Evolutionary conservation across 768 basidiomycete genomes (phyloP), one percentile per base, ranked within the genome.

Genomic region (Amanita rubescens): DNA sequence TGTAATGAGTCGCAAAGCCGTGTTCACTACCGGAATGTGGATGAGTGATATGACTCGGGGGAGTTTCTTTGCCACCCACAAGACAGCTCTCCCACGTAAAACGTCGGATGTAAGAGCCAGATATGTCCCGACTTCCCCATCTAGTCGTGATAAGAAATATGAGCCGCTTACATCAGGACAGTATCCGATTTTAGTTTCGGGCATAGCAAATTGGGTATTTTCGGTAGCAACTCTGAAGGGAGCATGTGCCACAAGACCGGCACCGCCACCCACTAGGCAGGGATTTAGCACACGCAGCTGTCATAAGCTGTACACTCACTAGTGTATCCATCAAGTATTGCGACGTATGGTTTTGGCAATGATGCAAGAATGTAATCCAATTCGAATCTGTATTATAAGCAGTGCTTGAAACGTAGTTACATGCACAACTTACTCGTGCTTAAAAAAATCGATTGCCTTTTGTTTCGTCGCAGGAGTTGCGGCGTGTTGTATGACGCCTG

Each of bases 111-210:
- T 97, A 59, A 99, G 70, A 10, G 84, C 91, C 39, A 98, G 81
- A 72, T 95, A 99, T n/a, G 92, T 87, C 38, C 96, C 96, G 42
- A 98, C 63, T 59, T 92, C 76, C 10, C 96, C 96, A 63, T 99
- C 96, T 56, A 97, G 70, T 58, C 85, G 81, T 34, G 93, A 85
- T 47, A 99, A 73, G 73, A 93, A 94, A 71, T 82, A 90, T 61
- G 81, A 93, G 25, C 86, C 87, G 17, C 96, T 96, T 22, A 99
- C 94, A 68, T 99, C 95, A 25, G 95, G 94, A 58, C 72, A 82
- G 64, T 90, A 92, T 41, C 87, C 89, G 61, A 94, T 93, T 62
- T 87, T 89, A 11, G 90, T 93, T 72, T 99, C 96, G 14, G 96
- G 96, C 96, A 98, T 98, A 5, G 93, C 87, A 65, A 97, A 90